Evolutionary conservation across 2,329 filamentous ascomycete species (phyloP).

Genomic region (Pseudopithomyces chartarum): DNA sequence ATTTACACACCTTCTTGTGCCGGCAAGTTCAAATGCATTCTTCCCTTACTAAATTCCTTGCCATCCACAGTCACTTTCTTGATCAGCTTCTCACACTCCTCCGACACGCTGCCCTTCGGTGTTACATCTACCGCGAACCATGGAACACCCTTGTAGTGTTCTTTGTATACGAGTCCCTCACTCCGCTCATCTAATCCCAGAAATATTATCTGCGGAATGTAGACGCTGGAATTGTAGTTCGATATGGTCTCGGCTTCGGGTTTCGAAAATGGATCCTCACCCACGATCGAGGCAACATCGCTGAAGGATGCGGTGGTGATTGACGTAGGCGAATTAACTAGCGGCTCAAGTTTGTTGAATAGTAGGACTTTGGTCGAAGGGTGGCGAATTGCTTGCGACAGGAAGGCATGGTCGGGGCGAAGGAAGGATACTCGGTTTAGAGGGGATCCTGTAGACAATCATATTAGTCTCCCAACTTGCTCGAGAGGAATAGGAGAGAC

Average conservation of each 20-base stretch:
- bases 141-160: slow-evolving; percentile 75
- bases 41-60: slow-evolving; percentile 68
- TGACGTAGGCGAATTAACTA: slow-evolving; percentile 64
- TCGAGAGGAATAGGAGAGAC: background rate
- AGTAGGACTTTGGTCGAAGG: slow-evolving; percentile 74
- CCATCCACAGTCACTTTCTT: slow-evolving; percentile 65
- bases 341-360: slow-evolving; percentile 77
- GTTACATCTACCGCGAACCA: slow-evolving; percentile 93
- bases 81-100: slow-evolving; percentile 66
- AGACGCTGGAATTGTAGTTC: slow-evolving; percentile 72
- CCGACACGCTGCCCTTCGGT: slow-evolving; percentile 66
- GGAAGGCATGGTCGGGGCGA: slow-evolving; percentile 71
- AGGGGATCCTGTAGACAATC: slow-evolving; percentile 61
- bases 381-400: slow-evolving; percentile 69
- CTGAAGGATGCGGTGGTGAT: slow-evolving; percentile 72
- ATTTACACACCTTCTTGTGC: slow-evolving; percentile 62
- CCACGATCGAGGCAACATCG: slow-evolving; percentile 73
- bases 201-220: slow-evolving; percentile 77
- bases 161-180: slow-evolving; percentile 64
- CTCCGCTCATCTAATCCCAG: slow-evolving; percentile 76
- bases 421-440: slow-evolving; percentile 82
- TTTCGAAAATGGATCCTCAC: slow-evolving; percentile 70
- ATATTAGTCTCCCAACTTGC: background rate
- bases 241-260: slow-evolving; percentile 75
- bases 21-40: slow-evolving; percentile 65